Evolutionary conservation across 768 basidiomycete genomes (phyloP), one percentile per base, ranked within the genome.

Genomic region (Auriscalpium microsporum): DNA sequence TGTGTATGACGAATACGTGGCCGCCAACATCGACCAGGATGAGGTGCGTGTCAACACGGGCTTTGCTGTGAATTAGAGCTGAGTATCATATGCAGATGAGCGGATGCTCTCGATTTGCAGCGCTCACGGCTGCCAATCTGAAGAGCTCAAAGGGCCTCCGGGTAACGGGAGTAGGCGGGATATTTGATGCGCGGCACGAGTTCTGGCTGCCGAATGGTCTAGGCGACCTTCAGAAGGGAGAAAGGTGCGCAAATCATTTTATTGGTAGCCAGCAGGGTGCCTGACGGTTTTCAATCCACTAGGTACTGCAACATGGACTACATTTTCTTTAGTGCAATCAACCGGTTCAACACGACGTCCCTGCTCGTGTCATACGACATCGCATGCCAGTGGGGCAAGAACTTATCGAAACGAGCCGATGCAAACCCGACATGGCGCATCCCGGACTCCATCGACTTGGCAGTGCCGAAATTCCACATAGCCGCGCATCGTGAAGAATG

Each of bases 321-420:
- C 45, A 16, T 47, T 19, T 9, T 47, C 10, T 16, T 47, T 10
- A 16, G 10, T 17, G 45, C 19, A 9, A 10, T 47, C 10, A 9
- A 23, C 16, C 10, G 19, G 9, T 10, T 10, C 10, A 19, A 16
- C 10, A 10, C 8, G 10, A 9, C 8, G 17, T 9, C 10, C 9
- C 10, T 47, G 10, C 10, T 47, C 45, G 9, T 47, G 9, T 16
- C 45, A 19, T 69, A 69, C 38, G 63, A 69, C 38, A 69, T 69
- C n/a, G 56, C 56, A 4, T 69, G 65, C 44, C 65, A 68, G 47
- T 69, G 64, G 63, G 23, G 33, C 34, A 57, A 55, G 35, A 62
- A 68, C 36, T 47, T 69, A 8, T 33, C 28, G 38, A 35, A 46
- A 1, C 50, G 63, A 2, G 9, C 19, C 10, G 9, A 23, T 47